Evolutionary conservation across 352 stramenopile species (phyloP), one percentile per base, ranked within the genome.

Genomic region (Phytophthora cactorum): DNA sequence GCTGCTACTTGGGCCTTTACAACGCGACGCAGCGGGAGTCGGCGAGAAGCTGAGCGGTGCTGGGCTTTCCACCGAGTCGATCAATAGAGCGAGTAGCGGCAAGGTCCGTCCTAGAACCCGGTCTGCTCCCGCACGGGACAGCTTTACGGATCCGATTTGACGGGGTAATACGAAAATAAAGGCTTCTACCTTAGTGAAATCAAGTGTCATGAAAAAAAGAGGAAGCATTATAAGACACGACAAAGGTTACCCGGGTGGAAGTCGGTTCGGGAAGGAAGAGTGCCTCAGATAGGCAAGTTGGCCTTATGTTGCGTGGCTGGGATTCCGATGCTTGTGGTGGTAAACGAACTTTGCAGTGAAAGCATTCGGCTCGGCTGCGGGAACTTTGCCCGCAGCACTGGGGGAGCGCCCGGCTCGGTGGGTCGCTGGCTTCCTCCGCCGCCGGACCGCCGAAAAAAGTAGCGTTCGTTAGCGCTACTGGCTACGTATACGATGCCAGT

Each of bases 11-110:
- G 39, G 47, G 50, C 38, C 49, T 54, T 68, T 66, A 72, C 68
- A 66, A 75, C 63, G 57, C 53, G 32, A 72, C 63, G 63, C 22
- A 38, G 15, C 22, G 34, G 41, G 59, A 68, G n/a, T 36, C 43
- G 4, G 17, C 17, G 50, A 52, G 59, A 61, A 55, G 31, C 57
- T 66, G 62, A 7, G 34, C 17, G 27, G 12, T 34, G 22, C n/a
- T 51, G 31, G 29, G 50, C 51, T 66, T 31, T 66, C 56, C 57
- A 68, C 58, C 36, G 25, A 52, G 27, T 45, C 34, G 29, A 10
- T 44, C 38, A 62, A 65, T 63, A 68, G 65, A 59, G 59, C 32
- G 50, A 61, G 61, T 65, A 31, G 31, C 44, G 54, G 25, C 49
- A 66, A 63, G 60, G 62, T 60, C 63, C 59, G 50, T 63, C 60